These are phyloP conservation scores for Arabidopsis lyrata DNA, from an alignment of 441 rosid species.

Conservation along the genomic window DNA sequence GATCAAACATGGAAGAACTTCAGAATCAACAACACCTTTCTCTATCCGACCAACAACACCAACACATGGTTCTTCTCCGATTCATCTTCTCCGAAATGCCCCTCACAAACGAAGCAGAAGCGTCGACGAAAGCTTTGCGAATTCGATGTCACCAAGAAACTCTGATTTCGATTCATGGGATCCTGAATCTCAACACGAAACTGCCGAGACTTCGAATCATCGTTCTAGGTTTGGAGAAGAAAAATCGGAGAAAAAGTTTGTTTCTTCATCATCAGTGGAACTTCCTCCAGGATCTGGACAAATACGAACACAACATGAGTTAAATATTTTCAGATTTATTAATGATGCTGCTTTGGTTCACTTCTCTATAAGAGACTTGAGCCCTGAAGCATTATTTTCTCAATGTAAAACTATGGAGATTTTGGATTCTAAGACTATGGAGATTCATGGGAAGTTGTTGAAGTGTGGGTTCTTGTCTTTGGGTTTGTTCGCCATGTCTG, in stretches of 20 bases:
- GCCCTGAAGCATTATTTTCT: too few relatives aligned
- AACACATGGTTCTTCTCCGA: slow-evolving; percentile 53
- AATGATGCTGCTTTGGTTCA: too few relatives aligned
- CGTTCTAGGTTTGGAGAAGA: slow-evolving; percentile 29
- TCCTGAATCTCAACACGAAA: slow-evolving; percentile 50
- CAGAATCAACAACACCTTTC: slow-evolving; percentile 48
- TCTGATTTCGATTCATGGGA: slow-evolving; percentile 54
- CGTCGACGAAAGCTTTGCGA: slow-evolving; percentile 49
- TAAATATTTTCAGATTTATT: not conserved
- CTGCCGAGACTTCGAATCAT: slow-evolving; percentile 41
- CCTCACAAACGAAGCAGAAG: slow-evolving; percentile 45
- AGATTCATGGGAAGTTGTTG: not conserved
- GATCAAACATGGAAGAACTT: slow-evolving; percentile 51
- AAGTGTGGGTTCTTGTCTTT: not conserved
- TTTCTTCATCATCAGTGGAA: slow-evolving; percentile 15
- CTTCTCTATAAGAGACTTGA: too few relatives aligned
- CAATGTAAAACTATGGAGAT: too few relatives aligned
- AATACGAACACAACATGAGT: slow-evolving; percentile 38
- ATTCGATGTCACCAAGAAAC: slow-evolving; percentile 51
- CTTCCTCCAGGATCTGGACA: slow-evolving; percentile 37
- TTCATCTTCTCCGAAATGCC: slow-evolving; percentile 52
- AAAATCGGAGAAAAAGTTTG: slow-evolving; percentile 12
- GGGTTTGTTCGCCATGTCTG: not conserved
- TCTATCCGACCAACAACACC: slow-evolving; percentile 75
- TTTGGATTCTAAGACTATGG: too few relatives aligned